Evolutionary conservation across 352 stramenopile species (phyloP).

Genomic region (Phytophthora sp.): DNA sequence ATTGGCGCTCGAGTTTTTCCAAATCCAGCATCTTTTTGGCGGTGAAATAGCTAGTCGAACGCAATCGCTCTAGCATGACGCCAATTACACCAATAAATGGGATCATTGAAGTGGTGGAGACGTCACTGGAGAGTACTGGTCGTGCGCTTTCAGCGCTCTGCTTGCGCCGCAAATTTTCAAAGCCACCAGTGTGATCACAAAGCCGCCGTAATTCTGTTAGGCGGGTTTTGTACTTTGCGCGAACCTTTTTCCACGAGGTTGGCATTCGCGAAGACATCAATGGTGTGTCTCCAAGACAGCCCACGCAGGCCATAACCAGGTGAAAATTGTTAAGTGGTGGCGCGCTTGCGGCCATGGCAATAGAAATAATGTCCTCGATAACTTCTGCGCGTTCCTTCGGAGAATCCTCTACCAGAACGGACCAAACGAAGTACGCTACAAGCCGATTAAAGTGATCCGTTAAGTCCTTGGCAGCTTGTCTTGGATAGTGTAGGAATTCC

Average conservation of each 20-base stretch:
- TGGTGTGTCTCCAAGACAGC: conserved; percentile 70
- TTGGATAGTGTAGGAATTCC: conserved; percentile 62
- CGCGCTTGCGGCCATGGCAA: conserved; percentile 51
- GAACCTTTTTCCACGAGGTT: conserved; percentile 75
- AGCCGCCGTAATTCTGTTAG: conserved; percentile 63
- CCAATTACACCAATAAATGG: conserved; percentile 80
- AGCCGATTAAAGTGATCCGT: conserved; percentile 72
- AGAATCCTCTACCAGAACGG: conserved; percentile 69
- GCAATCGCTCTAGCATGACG: conserved; percentile 68
- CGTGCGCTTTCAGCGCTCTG: conserved; percentile 48
- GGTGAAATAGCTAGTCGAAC: conserved; percentile 52
- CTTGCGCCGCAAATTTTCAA: conserved; percentile 70
- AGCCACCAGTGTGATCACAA: conserved; percentile 74
- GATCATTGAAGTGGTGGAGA: conserved; percentile 42
- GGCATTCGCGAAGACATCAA: conserved; percentile 75
- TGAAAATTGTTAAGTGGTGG: conserved; percentile 74
- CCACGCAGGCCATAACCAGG: conserved; percentile 81
- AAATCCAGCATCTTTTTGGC: conserved; percentile 48
- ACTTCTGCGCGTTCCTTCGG: conserved; percentile 70
- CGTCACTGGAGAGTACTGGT: conserved; percentile 15
- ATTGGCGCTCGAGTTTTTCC: conserved; percentile 71
- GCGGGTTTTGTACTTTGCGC: conserved; percentile 68
- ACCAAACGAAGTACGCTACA: conserved; percentile 78
- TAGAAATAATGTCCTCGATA: conserved; percentile 76
- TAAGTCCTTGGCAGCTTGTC: conserved; percentile 52